Conservation (phyloP, 768 basidiomycete species). For the Sporobolomyces roseus region DNA sequence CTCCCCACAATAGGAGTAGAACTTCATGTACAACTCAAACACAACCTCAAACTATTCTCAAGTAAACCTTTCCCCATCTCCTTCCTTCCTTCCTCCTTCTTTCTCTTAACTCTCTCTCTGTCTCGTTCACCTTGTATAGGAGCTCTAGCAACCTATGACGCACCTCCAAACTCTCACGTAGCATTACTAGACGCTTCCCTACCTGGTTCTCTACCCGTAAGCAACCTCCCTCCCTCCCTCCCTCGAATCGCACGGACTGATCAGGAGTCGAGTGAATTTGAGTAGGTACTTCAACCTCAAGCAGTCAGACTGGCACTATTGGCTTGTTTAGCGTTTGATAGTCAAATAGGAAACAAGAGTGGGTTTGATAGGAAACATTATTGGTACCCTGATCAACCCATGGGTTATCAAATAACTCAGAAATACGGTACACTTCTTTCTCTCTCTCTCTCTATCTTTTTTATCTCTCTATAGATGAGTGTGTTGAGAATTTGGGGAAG, state of each 20-base stretch:
- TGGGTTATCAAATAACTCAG: slow-evolving; percentile 96
- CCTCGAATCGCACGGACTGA: neutral
- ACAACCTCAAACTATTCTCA: slow-evolving; percentile 84
- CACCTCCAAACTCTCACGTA: slow-evolving; percentile 68
- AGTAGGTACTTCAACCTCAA: slow-evolving; percentile 45
- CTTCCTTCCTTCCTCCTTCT: neutral
- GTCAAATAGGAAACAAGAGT: slow-evolving; percentile 50
- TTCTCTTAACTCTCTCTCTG: neutral
- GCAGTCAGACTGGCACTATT: slow-evolving; percentile 71
- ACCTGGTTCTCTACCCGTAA: slow-evolving; percentile 86
- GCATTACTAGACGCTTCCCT: slow-evolving; percentile 80
- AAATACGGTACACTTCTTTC: slow-evolving; percentile 64
- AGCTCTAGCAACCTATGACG: slow-evolving; percentile 55
- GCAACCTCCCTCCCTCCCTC: slow-evolving; percentile 41
- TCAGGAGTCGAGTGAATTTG: slow-evolving; percentile 10
- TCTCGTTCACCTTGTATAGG: slow-evolving; percentile 46
- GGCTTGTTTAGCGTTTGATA: slow-evolving; percentile 69
- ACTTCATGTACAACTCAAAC: slow-evolving; percentile 89
- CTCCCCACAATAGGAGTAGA: slow-evolving; percentile 88
- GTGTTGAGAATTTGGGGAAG: neutral
- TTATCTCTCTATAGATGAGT: neutral
- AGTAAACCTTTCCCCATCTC: slow-evolving; percentile 53
- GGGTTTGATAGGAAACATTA: slow-evolving; percentile 94
- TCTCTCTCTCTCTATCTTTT: neutral
- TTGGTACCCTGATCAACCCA: slow-evolving; percentile 89